Evolutionary conservation across 345 rosid species (phyloP).

Genomic region (Moricandia moricandioides): DNA sequence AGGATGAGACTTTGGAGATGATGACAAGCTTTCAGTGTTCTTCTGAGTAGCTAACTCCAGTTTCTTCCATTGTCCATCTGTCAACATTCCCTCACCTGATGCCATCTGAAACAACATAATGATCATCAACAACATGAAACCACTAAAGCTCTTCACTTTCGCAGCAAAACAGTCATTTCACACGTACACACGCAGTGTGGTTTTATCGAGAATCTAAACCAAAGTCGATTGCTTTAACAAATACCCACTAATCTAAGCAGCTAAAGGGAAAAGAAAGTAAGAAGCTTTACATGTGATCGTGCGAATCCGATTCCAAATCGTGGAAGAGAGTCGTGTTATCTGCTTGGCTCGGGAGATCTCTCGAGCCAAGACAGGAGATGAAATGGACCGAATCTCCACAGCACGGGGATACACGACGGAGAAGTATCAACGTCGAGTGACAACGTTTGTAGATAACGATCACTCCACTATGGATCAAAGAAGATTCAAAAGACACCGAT

Average conservation of each 20-base stretch:
- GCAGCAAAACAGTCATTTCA: too few species aligned
- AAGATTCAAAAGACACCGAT: constrained; percentile 33
- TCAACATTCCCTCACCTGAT: constrained; percentile 71
- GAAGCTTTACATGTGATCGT: constrained; percentile 5
- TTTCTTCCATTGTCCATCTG: constrained; percentile 80
- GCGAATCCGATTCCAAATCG: constrained; percentile 26
- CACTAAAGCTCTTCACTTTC: neutral
- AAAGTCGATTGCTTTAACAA: neutral
- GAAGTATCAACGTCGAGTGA: neutral
- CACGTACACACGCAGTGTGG: neutral
- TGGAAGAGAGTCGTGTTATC: constrained; percentile 38
- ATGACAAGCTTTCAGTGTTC: constrained; percentile 55
- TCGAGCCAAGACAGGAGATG: constrained; percentile 82
- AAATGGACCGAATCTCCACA: constrained; percentile 26
- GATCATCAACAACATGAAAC: neutral
- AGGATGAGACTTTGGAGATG: constrained; percentile 77
- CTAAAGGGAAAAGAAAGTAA: neutral
- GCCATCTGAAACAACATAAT: constrained; percentile 53
- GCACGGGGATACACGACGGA: neutral
- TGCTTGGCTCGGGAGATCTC: constrained; percentile 83
- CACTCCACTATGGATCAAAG: neutral
- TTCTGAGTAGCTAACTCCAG: constrained; percentile 69
- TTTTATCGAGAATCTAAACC: too few species aligned
- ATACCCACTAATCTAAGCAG: neutral
- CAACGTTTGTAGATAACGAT: constrained; percentile 19